Base-by-base conservation (phyloP, 2,329 filamentous ascomycete genomes). In the Nannizziopsis arthrosporioides region DNA sequence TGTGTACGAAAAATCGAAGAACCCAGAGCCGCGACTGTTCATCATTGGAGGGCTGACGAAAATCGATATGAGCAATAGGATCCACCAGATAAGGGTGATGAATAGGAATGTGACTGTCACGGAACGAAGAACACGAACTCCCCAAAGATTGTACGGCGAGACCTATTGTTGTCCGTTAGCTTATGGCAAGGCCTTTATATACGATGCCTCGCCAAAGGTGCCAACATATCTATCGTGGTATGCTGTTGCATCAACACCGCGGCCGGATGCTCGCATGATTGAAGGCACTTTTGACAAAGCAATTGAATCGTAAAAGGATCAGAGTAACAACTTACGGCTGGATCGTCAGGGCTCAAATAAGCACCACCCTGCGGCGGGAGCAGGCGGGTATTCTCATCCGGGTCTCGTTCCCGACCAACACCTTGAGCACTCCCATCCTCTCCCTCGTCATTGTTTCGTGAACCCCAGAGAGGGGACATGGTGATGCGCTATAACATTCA, bases 121-220 rank as follows among this genome's bases (percentile, higher is more conserved):
- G 61, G 81, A 85, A 61, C 88, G 80, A 47, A 92, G 73, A 41
- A 84, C 77, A 14, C 92, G 82, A 43, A 98, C 84, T 51, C 80
- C 86, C 83, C 88, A 94, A 34, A 96, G 77, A 59, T 98, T 98
- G 69, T 95, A 95, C 0, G 92, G 92, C 2, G 87, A 85, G 18
- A 85, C 81, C 69, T 72, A 41, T 22, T 17, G n/a, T 8, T 31
- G 17, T 3, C 18, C 22, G 34, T 45, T 10, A 50, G 12, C 35
- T 32, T 2, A 11, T 19, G n/a, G 14, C 31, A 27, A 19, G 38
- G 14, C 7, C 10, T 31, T 30, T 19, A 18, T 31, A 32, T 17
- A 8, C 22, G 22, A 27, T 27, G 7, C 7, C 4, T 27, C 22
- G 22, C 22, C 22, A 27, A 27, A 27, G 7, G 22, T 27, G 22